Evolutionary conservation across 2,329 filamentous ascomycete genomes (phyloP).

Genomic region (Fusarium sp.): DNA sequence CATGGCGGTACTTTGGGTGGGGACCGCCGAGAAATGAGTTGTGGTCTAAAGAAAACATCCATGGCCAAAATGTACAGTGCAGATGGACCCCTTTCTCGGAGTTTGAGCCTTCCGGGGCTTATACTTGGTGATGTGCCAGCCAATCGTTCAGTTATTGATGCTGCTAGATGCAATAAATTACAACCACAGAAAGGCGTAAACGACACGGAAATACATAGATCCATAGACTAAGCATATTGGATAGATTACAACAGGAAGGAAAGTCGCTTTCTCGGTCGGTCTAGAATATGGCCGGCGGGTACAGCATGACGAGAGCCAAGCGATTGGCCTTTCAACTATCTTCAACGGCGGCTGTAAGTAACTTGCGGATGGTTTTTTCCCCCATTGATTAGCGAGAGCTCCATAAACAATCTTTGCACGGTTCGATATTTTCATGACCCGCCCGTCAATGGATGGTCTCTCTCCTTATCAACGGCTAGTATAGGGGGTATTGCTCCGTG

Average conservation of each 20-base stretch:
- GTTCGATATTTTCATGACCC: slow-evolving; percentile 5
- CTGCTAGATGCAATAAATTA: background rate
- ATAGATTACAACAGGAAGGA: background rate
- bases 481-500: slow-evolving; percentile 19
- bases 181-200: background rate
- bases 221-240: background rate
- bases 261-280: background rate
- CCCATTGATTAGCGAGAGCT: background rate
- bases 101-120: slow-evolving; percentile 15
- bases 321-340: slow-evolving; percentile 34
- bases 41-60: slow-evolving; percentile 27
- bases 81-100: slow-evolving; percentile 22
- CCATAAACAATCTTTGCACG: slow-evolving; percentile 6
- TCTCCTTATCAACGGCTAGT: slow-evolving; percentile 9
- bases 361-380: background rate
- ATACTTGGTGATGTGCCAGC: slow-evolving; percentile 5
- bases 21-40: slow-evolving; percentile 42
- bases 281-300: slow-evolving; percentile 23
- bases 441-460: background rate
- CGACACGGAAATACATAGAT: background rate
- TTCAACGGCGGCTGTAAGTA: slow-evolving; percentile 27
- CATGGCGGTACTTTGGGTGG: slow-evolving; percentile 30
- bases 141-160: slow-evolving; percentile 9
- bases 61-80: background rate
- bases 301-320: slow-evolving; percentile 23